Evolutionary conservation across 805 yeast genomes (phyloP), one percentile per base, ranked within the genome.

Genomic region (Maudiozyma barnettii): DNA sequence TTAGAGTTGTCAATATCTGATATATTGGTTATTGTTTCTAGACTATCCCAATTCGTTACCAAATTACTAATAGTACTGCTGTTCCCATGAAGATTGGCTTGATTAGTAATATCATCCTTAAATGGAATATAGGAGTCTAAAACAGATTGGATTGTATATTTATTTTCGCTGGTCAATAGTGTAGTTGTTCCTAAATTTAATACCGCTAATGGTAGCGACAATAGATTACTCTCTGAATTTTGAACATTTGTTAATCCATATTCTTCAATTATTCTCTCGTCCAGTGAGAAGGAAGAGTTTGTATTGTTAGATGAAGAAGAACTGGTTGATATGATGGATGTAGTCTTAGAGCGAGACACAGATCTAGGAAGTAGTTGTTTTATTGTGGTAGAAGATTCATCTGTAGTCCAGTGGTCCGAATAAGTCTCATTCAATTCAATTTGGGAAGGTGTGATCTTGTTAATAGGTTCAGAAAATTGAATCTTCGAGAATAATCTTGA

Each of bases 261-360:
- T 18, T 76, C 81, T 55, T 78, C 82, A 20, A 78, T 75, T 63
- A 79, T 70, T 9, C 79, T 72, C 31, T 67, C 73, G 47, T 68
- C 71, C 33, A 67, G 42, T 5, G 72, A 64, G 0, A 65, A 53
- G 1, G 64, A 54, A 7, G 63, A 50, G 6, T 63, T 52, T 13
- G 56, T 53, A 1, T 48, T 43, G 23, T 53, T 53, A 29, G 49
- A 47, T 9, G 63, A 49, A 5, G 64, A 53, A 14, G 57, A 53
- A 4, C 49, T 41, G 23, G 53, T 53, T 22, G 49, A 47, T 2
- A 52, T 41, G 8, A 45, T 16, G 4, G 55, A 51, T 8, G 70
- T 61, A 22, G 69, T 65, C 48, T 53, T 49, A 1, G 47, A 45
- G 7, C 23, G 21, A 21, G 54, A 51, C 7, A 50, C 45, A 21